phyloP scores from a whole-genome alignment of 2,329 filamentous ascomycete species.

The Sporothrix protearum region DNA sequence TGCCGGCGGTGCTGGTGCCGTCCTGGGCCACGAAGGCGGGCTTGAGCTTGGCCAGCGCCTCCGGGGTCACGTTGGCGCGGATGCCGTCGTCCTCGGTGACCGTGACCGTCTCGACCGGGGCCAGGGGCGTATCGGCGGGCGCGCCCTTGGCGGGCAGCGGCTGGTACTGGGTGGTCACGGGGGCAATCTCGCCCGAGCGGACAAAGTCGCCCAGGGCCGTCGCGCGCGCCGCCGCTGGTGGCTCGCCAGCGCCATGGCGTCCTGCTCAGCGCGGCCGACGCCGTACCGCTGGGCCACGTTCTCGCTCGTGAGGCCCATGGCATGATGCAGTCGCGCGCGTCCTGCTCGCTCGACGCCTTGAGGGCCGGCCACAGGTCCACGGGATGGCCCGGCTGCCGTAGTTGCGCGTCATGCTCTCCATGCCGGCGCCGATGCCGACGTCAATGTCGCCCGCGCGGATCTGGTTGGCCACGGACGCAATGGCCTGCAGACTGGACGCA shows the following conservation, averaged over 20 bases:
- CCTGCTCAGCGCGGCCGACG: conserved; percentile 71
- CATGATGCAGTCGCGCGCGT: conserved; percentile 86
- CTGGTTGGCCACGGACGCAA: conserved; percentile 68
- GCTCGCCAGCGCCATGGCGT: conserved; percentile 72
- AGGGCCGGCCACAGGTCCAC: conserved; percentile 74
- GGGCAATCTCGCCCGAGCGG: conserved; percentile 76
- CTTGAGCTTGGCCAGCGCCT: conserved; percentile 75
- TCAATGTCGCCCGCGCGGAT: conserved; percentile 72
- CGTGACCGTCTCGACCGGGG: conserved; percentile 54
- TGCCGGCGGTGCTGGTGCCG: conserved; percentile 79
- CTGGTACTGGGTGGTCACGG: conserved; percentile 68
- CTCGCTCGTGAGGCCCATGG: conserved; percentile 86
- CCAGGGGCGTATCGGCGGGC: conserved; percentile 45
- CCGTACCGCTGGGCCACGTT: conserved; percentile 79
- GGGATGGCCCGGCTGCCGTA: conserved; percentile 85
- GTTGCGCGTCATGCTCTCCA: conserved; percentile 95
- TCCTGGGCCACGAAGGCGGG: conserved; percentile 70
- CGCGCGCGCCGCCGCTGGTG: conserved; percentile 72
- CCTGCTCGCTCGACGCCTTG: conserved; percentile 58
- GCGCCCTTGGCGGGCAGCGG: conserved; percentile 60
- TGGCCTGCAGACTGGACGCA: conserved; percentile 70
- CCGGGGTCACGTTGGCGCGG: conserved; percentile 60
- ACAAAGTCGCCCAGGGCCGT: conserved; percentile 66
- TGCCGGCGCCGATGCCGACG: conserved; percentile 77
- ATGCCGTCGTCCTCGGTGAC: conserved; percentile 82